A percentile compares a stretch with the other conserved stretches of the same genome.
Conservation (phyloP, 495 filamentous ascomycete genomes). For the Opeltia flavorubescens region DNA sequence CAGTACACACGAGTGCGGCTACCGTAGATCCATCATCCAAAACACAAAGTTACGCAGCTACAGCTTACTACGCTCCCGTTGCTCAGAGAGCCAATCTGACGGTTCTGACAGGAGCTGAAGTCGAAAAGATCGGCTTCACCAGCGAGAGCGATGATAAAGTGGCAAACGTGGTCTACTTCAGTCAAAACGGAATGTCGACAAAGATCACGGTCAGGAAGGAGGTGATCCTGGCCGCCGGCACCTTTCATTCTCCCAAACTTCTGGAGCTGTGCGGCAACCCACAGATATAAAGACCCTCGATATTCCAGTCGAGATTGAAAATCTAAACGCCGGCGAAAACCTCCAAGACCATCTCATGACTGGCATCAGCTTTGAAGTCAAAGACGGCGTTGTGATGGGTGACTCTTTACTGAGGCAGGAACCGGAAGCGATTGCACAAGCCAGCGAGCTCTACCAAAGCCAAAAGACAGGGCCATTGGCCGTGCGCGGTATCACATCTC, state of each 20-base stretch:
- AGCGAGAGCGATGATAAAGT: constrained; percentile 6
- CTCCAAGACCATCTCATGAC: constrained; percentile 28
- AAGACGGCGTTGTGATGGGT: constrained; percentile 1
- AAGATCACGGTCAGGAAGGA: constrained; percentile 23
- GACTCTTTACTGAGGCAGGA: constrained; percentile 1
- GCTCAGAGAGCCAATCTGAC: constrained; percentile 28
- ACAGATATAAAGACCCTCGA: constrained; percentile 27
- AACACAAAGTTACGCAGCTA: constrained; percentile 24
- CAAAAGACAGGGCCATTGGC: constrained; percentile 10
- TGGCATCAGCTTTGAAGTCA: constrained; percentile 1
- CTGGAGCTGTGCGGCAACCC: constrained; percentile 45
- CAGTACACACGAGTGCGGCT: too few species aligned
- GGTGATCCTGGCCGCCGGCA: constrained; percentile 39
- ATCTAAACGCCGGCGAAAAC: constrained; percentile 31
- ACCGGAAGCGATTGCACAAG: neutral
- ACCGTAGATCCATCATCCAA: constrained; percentile 28
- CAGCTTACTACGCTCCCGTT: constrained; percentile 23
- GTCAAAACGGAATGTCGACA: constrained; percentile 15
- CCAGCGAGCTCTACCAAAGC: constrained; percentile 5
- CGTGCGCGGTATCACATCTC: constrained; percentile 2
- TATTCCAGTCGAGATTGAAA: constrained; percentile 27
- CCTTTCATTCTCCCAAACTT: constrained; percentile 37
- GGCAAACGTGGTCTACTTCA: constrained; percentile 6
- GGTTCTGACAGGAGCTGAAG: constrained; percentile 28
- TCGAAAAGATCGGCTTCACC: constrained; percentile 30